Evolutionary conservation across 2,329 filamentous ascomycete species (phyloP), one percentile per base, ranked within the genome.

Genomic region (Botrytis cinerea): DNA sequence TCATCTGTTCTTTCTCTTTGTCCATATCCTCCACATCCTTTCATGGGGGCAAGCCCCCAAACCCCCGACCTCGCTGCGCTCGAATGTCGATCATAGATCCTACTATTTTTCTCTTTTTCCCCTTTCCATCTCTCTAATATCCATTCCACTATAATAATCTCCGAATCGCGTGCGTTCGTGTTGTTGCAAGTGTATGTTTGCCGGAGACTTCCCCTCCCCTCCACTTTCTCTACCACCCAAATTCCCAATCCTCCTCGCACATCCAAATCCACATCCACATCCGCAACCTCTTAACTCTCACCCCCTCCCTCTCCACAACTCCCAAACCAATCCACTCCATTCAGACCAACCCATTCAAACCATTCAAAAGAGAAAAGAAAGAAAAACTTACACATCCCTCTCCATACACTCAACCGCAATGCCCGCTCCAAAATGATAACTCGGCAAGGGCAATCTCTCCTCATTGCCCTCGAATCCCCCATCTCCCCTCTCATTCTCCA

Each of bases 141-240:
- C 43, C 43, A 25, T 14, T 25, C 9, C 1, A 51, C 12, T 32
- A 32, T 43, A 18, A 25, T 28, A 62, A 43, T n/a, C 38, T 43
- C 22, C 12, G 6, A n/a, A n/a, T 43, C 25, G 60, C 35, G 22
- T 38, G 35, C 22, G 14, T 54, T 54, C 35, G 60, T 91, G 85
- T 97, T 94, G 83, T 97, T 93, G 81, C 94, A 94, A 14, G 93
- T 96, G 79, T 96, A 93, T 79, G 93, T 96, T 70, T 72, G 43
- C 28, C 54, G 22, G 22, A 48, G 51, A 46, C 51, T 48, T 25
- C 22, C n/a, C 16, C 16, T 28, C 16, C n/a, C 51, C 32, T 32
- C 59, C 8, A 60, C 25, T 38, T 38, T 25, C 25, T n/a, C 22
- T 51, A 14, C 4, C 48, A n/a, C 25, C 9, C 46, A 0, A 51